Evolutionary conservation across 2,329 filamentous ascomycete species (phyloP).

Genomic region (Epichloe sibirici): DNA sequence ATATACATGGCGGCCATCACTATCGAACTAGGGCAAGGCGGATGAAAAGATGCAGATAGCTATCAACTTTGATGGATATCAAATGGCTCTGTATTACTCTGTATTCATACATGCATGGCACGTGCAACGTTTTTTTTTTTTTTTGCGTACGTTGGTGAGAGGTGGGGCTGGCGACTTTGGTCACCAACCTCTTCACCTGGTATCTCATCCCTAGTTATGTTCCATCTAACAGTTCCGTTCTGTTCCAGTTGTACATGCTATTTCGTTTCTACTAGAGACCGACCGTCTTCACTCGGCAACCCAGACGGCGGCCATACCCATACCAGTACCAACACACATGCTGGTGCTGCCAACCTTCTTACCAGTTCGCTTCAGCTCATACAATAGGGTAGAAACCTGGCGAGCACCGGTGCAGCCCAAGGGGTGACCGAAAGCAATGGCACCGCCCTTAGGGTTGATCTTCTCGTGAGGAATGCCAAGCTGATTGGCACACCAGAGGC

Average conservation of each 20-base stretch:
- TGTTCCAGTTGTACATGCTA: background rate
- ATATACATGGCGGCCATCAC: background rate
- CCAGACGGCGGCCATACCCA: conserved; percentile 97
- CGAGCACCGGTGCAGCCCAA: conserved; percentile 88
- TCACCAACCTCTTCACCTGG: background rate
- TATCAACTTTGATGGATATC: background rate
- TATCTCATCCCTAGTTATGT: background rate
- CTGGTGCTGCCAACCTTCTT: conserved; percentile 83
- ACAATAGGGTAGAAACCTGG: conserved; percentile 84
- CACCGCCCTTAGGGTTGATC: conserved; percentile 94
- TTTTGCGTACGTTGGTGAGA: background rate
- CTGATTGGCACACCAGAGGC: conserved; percentile 84
- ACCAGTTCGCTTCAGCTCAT: conserved; percentile 73
- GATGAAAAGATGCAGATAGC: background rate
- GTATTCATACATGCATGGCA: conserved; percentile 17
- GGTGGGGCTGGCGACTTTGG: background rate
- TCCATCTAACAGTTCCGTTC: background rate
- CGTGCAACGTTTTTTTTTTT: background rate
- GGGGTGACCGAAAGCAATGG: conserved; percentile 92
- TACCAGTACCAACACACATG: conserved; percentile 95
- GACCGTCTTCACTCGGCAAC: conserved; percentile 60
- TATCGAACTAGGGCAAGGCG: background rate
- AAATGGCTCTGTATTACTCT: background rate
- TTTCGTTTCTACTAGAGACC: background rate
- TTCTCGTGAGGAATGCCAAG: conserved; percentile 72